A percentile compares a stretch with the other conserved stretches of the same genome.
phyloP scores from a whole-genome alignment of 441 rosid genomes.

The Cnidoscolus chayamansa region DNA sequence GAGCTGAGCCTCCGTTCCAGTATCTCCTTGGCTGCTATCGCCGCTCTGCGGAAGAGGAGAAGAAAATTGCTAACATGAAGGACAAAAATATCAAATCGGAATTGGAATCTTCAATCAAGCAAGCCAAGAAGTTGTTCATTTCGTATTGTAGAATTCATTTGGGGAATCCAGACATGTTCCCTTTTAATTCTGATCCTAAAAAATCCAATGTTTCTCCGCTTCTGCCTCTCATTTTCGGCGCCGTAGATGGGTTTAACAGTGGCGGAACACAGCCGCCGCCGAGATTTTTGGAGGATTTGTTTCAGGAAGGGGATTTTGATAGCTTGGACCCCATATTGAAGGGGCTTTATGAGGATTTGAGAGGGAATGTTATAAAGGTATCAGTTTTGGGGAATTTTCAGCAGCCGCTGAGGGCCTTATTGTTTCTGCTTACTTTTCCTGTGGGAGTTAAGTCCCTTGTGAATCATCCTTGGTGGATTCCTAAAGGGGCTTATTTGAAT shows the following conservation, averaged over 20 bases:
- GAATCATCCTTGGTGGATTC: slow-evolving; percentile 94
- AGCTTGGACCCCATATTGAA: slow-evolving; percentile 69
- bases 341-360: slow-evolving; percentile 86
- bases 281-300: slow-evolving; percentile 80
- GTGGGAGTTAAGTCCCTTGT: slow-evolving; percentile 81
- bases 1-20: slow-evolving; percentile 53
- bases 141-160: slow-evolving; percentile 79
- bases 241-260: slow-evolving; percentile 49
- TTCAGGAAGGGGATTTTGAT: slow-evolving; percentile 77
- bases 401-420: slow-evolving; percentile 83
- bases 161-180: slow-evolving; percentile 70
- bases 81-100: slow-evolving; percentile 61
- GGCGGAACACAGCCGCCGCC: slow-evolving; percentile 35
- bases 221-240: slow-evolving; percentile 64
- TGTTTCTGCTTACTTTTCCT: slow-evolving; percentile 67
- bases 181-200: slow-evolving; percentile 19
- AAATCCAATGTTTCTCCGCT: slow-evolving; percentile 47
- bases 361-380: slow-evolving; percentile 71
- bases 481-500: slow-evolving; percentile 80
- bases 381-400: slow-evolving; percentile 86
- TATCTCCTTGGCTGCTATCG: slow-evolving; percentile 75
- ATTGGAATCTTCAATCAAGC: slow-evolving; percentile 56
- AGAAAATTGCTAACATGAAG: slow-evolving; percentile 79
- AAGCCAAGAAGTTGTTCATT: slow-evolving; percentile 65
- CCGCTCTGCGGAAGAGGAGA: slow-evolving; percentile 72